phyloP scores from a whole-genome alignment of 2,329 filamentous ascomycete genomes.

The Microcyclosporella mali region DNA sequence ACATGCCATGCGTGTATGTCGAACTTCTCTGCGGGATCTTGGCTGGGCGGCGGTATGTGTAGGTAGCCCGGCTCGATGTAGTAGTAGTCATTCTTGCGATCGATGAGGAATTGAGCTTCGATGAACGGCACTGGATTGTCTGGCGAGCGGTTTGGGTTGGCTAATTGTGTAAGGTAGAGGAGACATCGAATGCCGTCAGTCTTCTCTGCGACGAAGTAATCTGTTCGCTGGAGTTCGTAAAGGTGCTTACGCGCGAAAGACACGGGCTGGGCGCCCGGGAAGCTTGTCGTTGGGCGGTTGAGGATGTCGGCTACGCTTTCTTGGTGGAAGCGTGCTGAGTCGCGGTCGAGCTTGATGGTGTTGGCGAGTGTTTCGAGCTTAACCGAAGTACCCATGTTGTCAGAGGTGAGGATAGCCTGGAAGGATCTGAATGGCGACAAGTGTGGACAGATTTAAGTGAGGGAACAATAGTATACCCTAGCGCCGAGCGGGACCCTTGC shows the following conservation, averaged over 20 bases:
- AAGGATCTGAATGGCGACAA: too few relatives aligned
- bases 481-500: too few relatives aligned
- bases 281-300: slow-evolving; percentile 59
- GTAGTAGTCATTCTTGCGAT: slow-evolving; percentile 97
- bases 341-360: slow-evolving; percentile 11
- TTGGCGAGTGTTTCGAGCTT: slow-evolving; percentile 1
- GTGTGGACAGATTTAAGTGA: too few relatives aligned
- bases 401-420: neutral
- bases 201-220: slow-evolving; percentile 98
- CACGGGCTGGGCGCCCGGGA: slow-evolving; percentile 90
- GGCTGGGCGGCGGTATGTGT: slow-evolving; percentile 70
- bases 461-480: too few relatives aligned
- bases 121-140: neutral
- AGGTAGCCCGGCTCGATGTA: slow-evolving; percentile 63
- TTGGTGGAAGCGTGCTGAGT: slow-evolving; percentile 25
- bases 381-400: slow-evolving; percentile 11
- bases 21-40: slow-evolving; percentile 18
- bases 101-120: slow-evolving; percentile 86
- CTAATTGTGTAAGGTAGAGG: slow-evolving; percentile 71
- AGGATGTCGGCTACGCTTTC: slow-evolving; percentile 50
- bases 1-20: slow-evolving; percentile 61
- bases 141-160: slow-evolving; percentile 1
- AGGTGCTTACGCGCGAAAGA: slow-evolving; percentile 81
- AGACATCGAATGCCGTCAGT: slow-evolving; percentile 93
- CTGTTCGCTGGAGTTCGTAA: slow-evolving; percentile 69